Base-by-base conservation (phyloP, 108 stramenopile species). In the Epipyxis sp. region DNA sequence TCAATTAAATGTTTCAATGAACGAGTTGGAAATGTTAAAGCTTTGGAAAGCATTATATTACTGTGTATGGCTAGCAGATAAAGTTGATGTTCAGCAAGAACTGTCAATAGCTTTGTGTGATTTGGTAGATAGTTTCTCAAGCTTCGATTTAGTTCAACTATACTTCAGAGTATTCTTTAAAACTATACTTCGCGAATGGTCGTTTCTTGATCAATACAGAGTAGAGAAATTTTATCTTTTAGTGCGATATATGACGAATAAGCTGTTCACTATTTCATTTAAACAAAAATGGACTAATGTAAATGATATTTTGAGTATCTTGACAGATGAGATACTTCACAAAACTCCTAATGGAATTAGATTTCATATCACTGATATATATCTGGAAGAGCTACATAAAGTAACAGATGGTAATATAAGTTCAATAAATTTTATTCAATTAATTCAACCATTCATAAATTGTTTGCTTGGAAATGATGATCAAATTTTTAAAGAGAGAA, bases 31-130 rank as follows among this genome's bases (percentile, higher is more conserved):
- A 83, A 78, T 94, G 72, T 62, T 95, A 78, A 94, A 92, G 79
- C 86, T 95, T 41, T 94, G 93, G 93, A 95, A 95, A 85, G 91
- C 90, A 34, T 79, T 95, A 62, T 95, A 91, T 91, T 91, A 91
- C 69, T 92, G 92, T 45, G 80, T 95, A 42, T 95, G 93, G 84
- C 88, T 95, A 89, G 89, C 90, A 0, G 95, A 95, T 68, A 91
- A 92, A 77, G 90, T 79, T 41, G 88, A 91, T 0, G 93, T 95
- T 37, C 95, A 95, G 79, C 87, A 92, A 43, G 92, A 94, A 80
- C 81, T 93, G 1, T 87, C 90, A 13, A 32, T 39, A 1, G 78
- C 78, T 41, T 78, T 85, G n/a, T 67, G 78, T 6, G 34, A 65
- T 65, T 6, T 65, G 25, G 6, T 6, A 20, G 46, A 50, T 50